Conservation (phyloP, 2,329 filamentous ascomycete genomes). For the Alternaria sp. region DNA sequence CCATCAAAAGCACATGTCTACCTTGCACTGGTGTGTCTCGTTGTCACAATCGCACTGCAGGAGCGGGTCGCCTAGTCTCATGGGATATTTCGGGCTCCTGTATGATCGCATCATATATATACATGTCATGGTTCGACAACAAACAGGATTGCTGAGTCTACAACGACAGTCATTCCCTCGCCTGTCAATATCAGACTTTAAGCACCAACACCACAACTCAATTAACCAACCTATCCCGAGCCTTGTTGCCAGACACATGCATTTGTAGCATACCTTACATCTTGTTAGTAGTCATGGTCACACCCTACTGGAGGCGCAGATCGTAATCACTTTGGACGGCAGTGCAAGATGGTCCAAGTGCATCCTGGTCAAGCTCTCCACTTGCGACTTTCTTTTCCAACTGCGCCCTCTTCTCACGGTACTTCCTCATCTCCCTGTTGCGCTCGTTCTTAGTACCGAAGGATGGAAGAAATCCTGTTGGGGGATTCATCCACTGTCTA, state of each 20-base stretch:
- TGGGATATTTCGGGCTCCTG: not conserved
- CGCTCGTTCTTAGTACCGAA: constrained; percentile 14
- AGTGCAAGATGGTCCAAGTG: not conserved
- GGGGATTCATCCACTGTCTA: constrained; percentile 10
- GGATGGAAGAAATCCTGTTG: not conserved
- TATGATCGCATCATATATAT: not conserved
- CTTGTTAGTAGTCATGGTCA: constrained; percentile 8
- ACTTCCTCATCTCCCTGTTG: not conserved
- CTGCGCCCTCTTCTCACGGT: constrained; percentile 3
- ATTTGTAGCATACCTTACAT: not conserved
- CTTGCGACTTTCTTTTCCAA: constrained; percentile 8
- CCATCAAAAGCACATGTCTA: not conserved
- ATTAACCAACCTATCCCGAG: no score
- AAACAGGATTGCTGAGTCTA: not conserved
- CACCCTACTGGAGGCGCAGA: constrained; percentile 24
- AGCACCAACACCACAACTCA: no score
- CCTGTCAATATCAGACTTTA: not conserved
- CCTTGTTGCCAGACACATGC: no score
- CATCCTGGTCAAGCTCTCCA: constrained; percentile 9
- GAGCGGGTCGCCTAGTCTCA: not conserved
- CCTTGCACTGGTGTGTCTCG: not conserved
- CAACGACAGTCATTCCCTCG: not conserved
- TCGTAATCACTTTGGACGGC: constrained; percentile 12
- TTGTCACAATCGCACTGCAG: not conserved
- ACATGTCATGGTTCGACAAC: not conserved